Base-by-base conservation (phyloP, 139 green algal genomes). In the Auxenochlorella pyrenoidosa region DNA sequence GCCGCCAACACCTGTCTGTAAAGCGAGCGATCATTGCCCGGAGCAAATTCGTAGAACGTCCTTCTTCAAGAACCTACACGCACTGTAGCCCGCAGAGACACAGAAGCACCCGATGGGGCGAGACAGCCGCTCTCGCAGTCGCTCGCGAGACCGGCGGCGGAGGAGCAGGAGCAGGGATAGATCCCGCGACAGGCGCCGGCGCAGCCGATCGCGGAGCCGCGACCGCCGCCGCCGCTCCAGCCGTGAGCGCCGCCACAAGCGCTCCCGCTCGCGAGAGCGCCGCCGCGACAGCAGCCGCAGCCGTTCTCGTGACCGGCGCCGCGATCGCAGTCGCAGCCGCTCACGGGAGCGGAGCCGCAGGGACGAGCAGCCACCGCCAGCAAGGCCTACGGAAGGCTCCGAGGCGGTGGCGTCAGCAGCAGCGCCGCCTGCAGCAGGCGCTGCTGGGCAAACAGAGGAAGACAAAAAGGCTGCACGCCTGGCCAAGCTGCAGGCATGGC, bases 401-500 rank as follows among this genome's bases (percentile, higher is more conserved):
- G 72, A 70, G 22, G 63, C 32, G 41, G 38, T n/a, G 13, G 79
- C 36, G 13, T 21, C 58, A 18, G 75, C 41, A 58, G 22, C 22
- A 30, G 21, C 30, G 66, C 66, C 75, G 32, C 12, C 75, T n/a
- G 75, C 28, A 43, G 16, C n/a, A 36, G 34, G 44, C 4, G 32
- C 65, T 66, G 47, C 79, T 21, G 36, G 44, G 4, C 81, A 84
- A 0, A 21, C 79, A 19, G 87, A 83, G 10, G 87, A 87, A 16
- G 89, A 90, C 5, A 91, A 91, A 47, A 90, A 92, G 70, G 76
- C 84, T 18, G 66, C 79, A 24, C 83, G 89, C 10, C 72, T 91
- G 34, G 89, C 87, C 59, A 93, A 92, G 85, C 85, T 93, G 65
- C 75, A 86, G 58, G 91, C 91, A 1, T 93, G 91, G 91, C 87